Evolutionary conservation across 2,329 filamentous ascomycete species (phyloP), one percentile per base, ranked within the genome.

Genomic region (Lasiodiplodia citricola): DNA sequence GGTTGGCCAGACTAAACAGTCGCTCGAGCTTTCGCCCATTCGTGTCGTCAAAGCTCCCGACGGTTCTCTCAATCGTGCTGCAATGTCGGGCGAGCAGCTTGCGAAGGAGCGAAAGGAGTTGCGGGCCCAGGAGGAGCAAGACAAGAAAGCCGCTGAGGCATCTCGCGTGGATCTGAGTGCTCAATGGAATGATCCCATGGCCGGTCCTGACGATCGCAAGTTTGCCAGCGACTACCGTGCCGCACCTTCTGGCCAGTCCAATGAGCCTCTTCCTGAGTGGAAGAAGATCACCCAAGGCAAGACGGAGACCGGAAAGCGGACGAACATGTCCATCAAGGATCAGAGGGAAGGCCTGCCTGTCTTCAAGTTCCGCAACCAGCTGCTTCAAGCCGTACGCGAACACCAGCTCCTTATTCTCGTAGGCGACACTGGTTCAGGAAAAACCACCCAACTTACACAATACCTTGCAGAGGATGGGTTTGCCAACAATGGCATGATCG

Each of bases 111-210:
- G 96, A 65, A 90, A 93, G 77, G 96, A 99, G 70, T 75, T 97
- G 73, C 90, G 93, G 70, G 93, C 97, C 75, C 92, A 96, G 77
- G 95, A 99, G 80, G 90, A 89, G 0, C 92, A 96, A 70, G 93
- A 92, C 81, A 83, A 92, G 81, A 83, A 88, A 51, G 91, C 93
- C 25, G 89, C 96, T 70, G 89, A 92, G 71, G 87, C 89, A 2
- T 83, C 89, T 0, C 91, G 94, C 74, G 91, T 96, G 38, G 94
- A 98, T 75, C 84, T 99, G 3, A 89, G 91, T 65, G 89, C 92
- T 14, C 94, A 97, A 79, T 99, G 96, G 96, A 92, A 97, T 69
- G 96, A 99, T 78, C 96, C 96, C 0, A 97, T 99, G 94, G 91
- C 93, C 16, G 88, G 90, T 28, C 91, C 93, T 1, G 92, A 96